Percentiles rank a stretch among this genome's conserved stretches.
Evolutionary conservation across 345 rosid species (phyloP).

Genomic region (Salix exigua): DNA sequence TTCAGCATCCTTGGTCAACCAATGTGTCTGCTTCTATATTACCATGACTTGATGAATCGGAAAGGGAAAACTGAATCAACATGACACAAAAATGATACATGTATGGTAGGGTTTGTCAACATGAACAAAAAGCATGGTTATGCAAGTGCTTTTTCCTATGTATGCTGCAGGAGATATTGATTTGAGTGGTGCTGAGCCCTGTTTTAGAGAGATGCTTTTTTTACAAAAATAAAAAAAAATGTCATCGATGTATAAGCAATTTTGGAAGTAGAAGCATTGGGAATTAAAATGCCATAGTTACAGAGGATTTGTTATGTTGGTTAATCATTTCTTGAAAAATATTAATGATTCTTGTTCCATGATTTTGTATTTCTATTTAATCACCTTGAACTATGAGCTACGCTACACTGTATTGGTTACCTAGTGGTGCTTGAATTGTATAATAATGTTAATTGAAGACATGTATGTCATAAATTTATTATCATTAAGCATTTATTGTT

Average conservation of each 20-base stretch:
- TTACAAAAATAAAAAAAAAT: no score
- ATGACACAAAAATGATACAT: background rate
- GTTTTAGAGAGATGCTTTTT: background rate
- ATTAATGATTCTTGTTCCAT: background rate
- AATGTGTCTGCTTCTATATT: constrained; percentile 85
- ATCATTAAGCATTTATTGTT: no score
- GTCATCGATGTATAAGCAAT: background rate
- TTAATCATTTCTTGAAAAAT: background rate
- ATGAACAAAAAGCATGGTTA: background rate
- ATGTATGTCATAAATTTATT: no score
- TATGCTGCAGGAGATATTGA: background rate
- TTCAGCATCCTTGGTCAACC: constrained; percentile 99
- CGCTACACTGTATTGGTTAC: no score
- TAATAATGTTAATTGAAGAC: no score
- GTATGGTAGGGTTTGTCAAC: background rate
- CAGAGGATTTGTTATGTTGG: background rate
- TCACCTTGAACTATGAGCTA: no score
- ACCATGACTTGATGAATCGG: constrained; percentile 94
- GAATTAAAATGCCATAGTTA: background rate
- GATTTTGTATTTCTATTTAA: no score
- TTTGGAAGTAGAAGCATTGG: background rate
- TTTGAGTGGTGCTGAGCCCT: background rate
- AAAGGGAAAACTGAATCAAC: constrained; percentile 31
- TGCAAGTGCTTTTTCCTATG: background rate
- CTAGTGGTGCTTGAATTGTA: no score